Percentiles rank a stretch among this genome's conserved stretches.
phyloP scores from a whole-genome alignment of 495 filamentous ascomycete genomes.

The Neurospora terricola region DNA sequence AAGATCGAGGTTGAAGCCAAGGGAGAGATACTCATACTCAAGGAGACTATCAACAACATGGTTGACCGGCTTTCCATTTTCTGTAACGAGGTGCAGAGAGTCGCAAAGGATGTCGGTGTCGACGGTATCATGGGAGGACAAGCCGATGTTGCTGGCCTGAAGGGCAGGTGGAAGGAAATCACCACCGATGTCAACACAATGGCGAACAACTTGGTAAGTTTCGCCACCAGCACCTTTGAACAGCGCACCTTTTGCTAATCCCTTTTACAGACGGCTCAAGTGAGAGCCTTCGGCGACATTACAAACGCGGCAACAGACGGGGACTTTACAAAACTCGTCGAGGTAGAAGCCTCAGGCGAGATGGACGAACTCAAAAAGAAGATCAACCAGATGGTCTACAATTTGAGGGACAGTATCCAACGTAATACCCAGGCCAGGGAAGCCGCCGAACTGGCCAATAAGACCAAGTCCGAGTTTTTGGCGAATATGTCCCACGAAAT shows the following conservation, averaged over 20 bases:
- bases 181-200: constrained; percentile 97
- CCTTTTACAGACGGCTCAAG: constrained; percentile 65
- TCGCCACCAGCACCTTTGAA: not conserved
- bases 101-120: constrained; percentile 93
- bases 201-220: constrained; percentile 74
- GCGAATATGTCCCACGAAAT: constrained; percentile 99
- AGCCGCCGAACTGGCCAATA: constrained; percentile 92
- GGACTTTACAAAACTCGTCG: constrained; percentile 93
- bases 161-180: constrained; percentile 96
- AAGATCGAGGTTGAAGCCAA: constrained; percentile 95
- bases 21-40: constrained; percentile 86
- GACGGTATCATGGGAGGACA: constrained; percentile 99
- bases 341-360: constrained; percentile 95
- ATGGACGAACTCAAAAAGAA: constrained; percentile 99
- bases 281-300: constrained; percentile 95
- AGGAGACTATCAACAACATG: constrained; percentile 99
- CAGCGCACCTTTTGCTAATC: constrained; percentile 7
- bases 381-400: constrained; percentile 99
- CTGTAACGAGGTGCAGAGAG: constrained; percentile 92
- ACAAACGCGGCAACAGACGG: constrained; percentile 94
- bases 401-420: constrained; percentile 91
- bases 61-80: constrained; percentile 92
- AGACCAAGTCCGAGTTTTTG: constrained; percentile 97
- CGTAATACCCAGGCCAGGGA: constrained; percentile 95
- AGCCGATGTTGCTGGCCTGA: constrained; percentile 87